Base-by-base conservation (phyloP, 1,284 basidiomycete species). In the Cutaneotrichosporon arboriforme region DNA sequence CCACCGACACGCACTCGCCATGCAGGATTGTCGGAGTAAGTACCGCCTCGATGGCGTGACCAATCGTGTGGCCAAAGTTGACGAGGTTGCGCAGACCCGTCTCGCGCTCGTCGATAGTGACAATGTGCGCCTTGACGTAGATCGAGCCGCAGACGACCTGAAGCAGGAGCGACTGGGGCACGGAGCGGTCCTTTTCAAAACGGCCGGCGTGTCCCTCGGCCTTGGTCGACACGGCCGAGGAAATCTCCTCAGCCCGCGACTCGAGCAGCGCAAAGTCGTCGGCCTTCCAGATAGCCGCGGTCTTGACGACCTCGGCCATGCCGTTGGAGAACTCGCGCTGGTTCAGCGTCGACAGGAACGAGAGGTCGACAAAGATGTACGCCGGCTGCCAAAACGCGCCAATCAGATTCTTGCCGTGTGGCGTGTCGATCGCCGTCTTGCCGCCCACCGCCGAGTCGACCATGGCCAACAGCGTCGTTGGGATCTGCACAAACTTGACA, bases 251-350 rank as follows among this genome's bases (percentile, higher is more conserved):
- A 0, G 88, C 84, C 45, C 84, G 84, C 2, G 87, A 86, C 72
- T 97, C 92, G 58, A 97, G 83, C 22, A 84, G 81, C 23, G 84
- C 80, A 67, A 97, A 97, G 67, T 92, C 88, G 58, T 78, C 76
- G 63, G 90, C 89, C 73, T 90, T 83, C 91, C 92, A 94, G 65
- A 97, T 97, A 9, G 91, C 92, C 4, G 92, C 92, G 22, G 93
- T 97, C 90, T 97, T 98, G 74, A 98, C 85, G 4, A 97, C 88
- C 74, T 99, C 94, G 1, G 96, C 93, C 90, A 99, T 97, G 43
- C 94, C 94, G 69, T 98, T 98, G 40, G 90, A 88, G 63, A 97
- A 93, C 73, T 98, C 96, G 57, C 96, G 81, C 40, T 84, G 77
- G 0, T 93, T 93, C 4, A 99, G 84, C 1, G 91, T 94, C 64